Evolutionary conservation across 371 early-diverging fungal genomes (phyloP).

Genomic region (Umbelopsis sp.): DNA sequence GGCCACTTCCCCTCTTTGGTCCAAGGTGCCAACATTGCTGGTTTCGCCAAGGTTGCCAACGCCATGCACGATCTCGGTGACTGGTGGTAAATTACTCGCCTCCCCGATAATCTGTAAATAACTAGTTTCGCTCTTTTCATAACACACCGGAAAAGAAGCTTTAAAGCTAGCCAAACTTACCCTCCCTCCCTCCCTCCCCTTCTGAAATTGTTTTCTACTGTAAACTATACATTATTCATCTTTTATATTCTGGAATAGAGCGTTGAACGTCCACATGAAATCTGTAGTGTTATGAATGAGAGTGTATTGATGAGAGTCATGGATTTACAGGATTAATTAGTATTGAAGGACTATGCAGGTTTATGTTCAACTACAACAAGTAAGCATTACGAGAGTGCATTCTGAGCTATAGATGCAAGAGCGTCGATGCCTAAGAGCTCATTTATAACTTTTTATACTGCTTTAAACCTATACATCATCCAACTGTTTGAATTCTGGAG

Average conservation of each 20-base stretch:
- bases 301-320: neutral
- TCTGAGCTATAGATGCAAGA: too few species aligned
- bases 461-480: too few species aligned
- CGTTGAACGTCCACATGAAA: constrained; percentile 15
- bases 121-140: constrained; percentile 3
- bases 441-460: too few species aligned
- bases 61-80: constrained; percentile 49
- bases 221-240: constrained; percentile 11
- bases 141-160: neutral
- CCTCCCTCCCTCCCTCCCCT: neutral
- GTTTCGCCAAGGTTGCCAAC: constrained; percentile 52
- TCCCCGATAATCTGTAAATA: constrained; percentile 1
- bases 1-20: constrained; percentile 17
- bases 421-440: too few species aligned
- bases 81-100: constrained; percentile 19
- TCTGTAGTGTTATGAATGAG: neutral
- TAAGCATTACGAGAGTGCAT: too few species aligned
- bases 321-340: too few species aligned
- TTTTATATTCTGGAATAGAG: constrained; percentile 10
- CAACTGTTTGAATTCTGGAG: too few species aligned
- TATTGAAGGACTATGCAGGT: too few species aligned
- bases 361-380: too few species aligned
- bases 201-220: neutral
- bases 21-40: constrained; percentile 52
- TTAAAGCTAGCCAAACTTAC: neutral